phyloP scores from a whole-genome alignment of 2,329 filamentous ascomycete genomes.

The Colletotrichum lindemuthianum region DNA sequence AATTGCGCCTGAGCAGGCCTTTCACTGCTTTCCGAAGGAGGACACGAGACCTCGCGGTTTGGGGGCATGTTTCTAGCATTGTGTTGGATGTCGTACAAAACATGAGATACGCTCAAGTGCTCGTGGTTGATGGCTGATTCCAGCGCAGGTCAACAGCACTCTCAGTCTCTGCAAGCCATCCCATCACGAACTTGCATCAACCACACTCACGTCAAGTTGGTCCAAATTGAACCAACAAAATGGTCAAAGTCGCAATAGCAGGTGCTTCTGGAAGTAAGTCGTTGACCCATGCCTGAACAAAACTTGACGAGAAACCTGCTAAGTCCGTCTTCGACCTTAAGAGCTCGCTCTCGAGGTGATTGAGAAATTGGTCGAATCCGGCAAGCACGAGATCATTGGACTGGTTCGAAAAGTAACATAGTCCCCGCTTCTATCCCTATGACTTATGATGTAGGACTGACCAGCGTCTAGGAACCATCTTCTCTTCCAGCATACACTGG shows the following conservation, averaged over 20 bases:
- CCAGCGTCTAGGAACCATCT: slow-evolving; percentile 32
- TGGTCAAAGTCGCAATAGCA: slow-evolving; percentile 34
- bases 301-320: not conserved
- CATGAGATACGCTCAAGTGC: too few species aligned
- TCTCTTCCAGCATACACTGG: slow-evolving; percentile 37
- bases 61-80: too few species aligned
- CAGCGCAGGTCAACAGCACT: too few species aligned
- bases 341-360: slow-evolving; percentile 38
- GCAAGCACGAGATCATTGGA: slow-evolving; percentile 39
- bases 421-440: too few species aligned
- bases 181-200: too few species aligned
- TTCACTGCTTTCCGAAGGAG: too few species aligned
- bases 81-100: too few species aligned
- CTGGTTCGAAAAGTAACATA: slow-evolving; percentile 41
- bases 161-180: too few species aligned
- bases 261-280: slow-evolving; percentile 32
- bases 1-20: too few species aligned
- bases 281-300: not conserved
- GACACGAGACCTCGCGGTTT: too few species aligned
- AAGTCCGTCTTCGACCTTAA: not conserved
- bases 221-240: not conserved
- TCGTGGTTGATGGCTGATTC: too few species aligned
- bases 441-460: not conserved
- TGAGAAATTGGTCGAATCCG: slow-evolving; percentile 32
- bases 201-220: too few species aligned